These are phyloP conservation scores for Leccinum pseudoinsigne DNA, from an alignment of 1,284 basidiomycete genomes.

Conservation along the genomic window DNA sequence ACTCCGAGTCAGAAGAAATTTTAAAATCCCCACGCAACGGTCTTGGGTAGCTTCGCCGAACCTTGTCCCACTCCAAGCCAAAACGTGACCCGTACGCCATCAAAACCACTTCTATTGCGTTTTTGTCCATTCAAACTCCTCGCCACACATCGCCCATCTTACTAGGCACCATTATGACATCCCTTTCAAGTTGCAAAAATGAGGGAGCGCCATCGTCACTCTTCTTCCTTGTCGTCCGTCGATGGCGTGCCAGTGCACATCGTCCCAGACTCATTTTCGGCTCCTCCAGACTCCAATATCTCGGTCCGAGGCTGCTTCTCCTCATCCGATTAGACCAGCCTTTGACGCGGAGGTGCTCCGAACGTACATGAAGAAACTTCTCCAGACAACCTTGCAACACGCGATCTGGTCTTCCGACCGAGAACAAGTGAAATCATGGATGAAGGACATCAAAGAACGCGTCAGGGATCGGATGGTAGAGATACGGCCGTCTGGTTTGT, in stretches of 20 bases:
- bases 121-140: constrained; percentile 37
- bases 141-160: constrained; percentile 28
- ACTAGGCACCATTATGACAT: constrained; percentile 31
- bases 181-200: constrained; percentile 12
- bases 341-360: constrained; percentile 74
- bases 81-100: constrained; percentile 38
- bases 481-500: constrained; percentile 79
- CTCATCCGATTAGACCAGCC: constrained; percentile 39
- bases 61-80: background rate
- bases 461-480: constrained; percentile 82
- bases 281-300: constrained; percentile 28
- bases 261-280: constrained; percentile 21
- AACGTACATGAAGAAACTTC: constrained; percentile 76
- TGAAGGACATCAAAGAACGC: constrained; percentile 78
- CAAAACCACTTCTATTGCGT: constrained; percentile 39
- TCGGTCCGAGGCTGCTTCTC: constrained; percentile 35
- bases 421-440: constrained; percentile 72
- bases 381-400: constrained; percentile 63
- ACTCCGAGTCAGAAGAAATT: too few relatives aligned
- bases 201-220: constrained; percentile 18
- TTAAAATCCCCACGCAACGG: too few relatives aligned
- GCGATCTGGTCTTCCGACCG: constrained; percentile 68
- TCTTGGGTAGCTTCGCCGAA: too few relatives aligned
- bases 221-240: constrained; percentile 18
- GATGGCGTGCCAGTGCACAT: constrained; percentile 1